Evolutionary conservation across 2,329 filamentous ascomycete genomes (phyloP).

Genomic region (Clonostachys chloroleuca): DNA sequence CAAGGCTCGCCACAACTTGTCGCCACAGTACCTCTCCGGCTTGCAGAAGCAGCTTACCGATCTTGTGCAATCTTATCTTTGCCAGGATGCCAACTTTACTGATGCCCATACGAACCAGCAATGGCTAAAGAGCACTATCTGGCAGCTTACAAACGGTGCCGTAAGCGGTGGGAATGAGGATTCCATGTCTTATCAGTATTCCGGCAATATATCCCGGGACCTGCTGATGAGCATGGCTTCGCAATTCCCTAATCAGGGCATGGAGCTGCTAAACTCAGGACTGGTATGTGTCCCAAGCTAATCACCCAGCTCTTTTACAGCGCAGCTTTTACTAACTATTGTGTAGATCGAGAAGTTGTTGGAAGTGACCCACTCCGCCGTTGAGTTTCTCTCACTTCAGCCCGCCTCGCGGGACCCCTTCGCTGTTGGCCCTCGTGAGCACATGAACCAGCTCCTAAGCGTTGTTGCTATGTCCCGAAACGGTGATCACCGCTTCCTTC

Average conservation of each 20-base stretch:
- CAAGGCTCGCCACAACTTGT: slow-evolving; percentile 54
- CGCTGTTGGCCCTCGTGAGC: slow-evolving; percentile 64
- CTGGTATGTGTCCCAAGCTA: slow-evolving; percentile 46
- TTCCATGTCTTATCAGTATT: slow-evolving; percentile 55
- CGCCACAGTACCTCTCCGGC: slow-evolving; percentile 47
- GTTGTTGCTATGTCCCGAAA: slow-evolving; percentile 68
- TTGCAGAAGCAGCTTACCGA: slow-evolving; percentile 61
- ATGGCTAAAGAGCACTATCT: slow-evolving; percentile 61
- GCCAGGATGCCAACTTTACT: slow-evolving; percentile 46
- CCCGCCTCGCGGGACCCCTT: slow-evolving; percentile 59
- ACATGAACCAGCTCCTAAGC: slow-evolving; percentile 65
- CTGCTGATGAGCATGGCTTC: slow-evolving; percentile 61
- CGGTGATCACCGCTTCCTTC: slow-evolving; percentile 72
- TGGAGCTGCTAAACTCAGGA: slow-evolving; percentile 71
- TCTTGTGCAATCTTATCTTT: slow-evolving; percentile 45
- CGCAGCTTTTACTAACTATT: neutral
- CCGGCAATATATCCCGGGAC: slow-evolving; percentile 55
- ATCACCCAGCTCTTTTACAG: neutral
- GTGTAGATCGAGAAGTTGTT: slow-evolving; percentile 72
- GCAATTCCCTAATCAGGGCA: slow-evolving; percentile 66
- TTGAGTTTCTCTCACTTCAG: slow-evolving; percentile 66
- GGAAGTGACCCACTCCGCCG: slow-evolving; percentile 69
- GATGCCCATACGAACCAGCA: slow-evolving; percentile 57
- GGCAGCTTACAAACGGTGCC: slow-evolving; percentile 56
- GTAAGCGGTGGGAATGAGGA: slow-evolving; percentile 35